Evolutionary conservation across 306 rosid genomes (phyloP), one percentile per base, ranked within the genome.

Genomic region (Rosa lucieae): DNA sequence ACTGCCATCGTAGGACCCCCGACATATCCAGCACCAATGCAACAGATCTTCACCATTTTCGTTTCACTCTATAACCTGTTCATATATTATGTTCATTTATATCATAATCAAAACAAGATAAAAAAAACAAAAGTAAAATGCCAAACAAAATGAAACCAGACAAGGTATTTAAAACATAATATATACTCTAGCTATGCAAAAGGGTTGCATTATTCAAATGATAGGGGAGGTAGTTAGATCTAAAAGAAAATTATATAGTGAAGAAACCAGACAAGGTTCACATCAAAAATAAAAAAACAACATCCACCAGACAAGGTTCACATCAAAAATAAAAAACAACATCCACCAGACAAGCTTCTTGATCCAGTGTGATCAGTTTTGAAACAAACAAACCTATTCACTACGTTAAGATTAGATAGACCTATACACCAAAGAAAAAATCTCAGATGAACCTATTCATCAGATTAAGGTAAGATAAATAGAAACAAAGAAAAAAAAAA

Each of bases 51-150:
- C 26, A 23, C 26, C 26, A 23, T 23, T 23, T 23, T 23, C 0
- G 26, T 23, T 23, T 23, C 26, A 23, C 26, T 23, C 26, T 23
- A 23, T 23, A 23, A 23, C 26, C 26, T 23, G 26, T 23, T 23
- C 26, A 23, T 23, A 23, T 23, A 23, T 23, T 23, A 23, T 23
- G 26, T 23, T 23, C 26, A 23, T 23, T 23, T 23, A 23, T 23
- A 23, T 23, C 26, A 23, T 23, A 23, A 23, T 23, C 26, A 23
- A 23, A 23, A 23, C 26, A 23, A 23, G 26, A 23, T 23, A 26
- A 26, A 26, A 26, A 26, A 49, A 43, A 40, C 8, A 29, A 32
- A 62, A 55, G 52, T 67, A 74, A 82, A 63, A 65, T 67, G n/a
- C 23, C 59, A 78, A 46, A 4, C 18, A 53, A 63, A 32, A 29